Conservation (phyloP, 78 protist genomes). For the Chrysochromulina parva region DNA sequence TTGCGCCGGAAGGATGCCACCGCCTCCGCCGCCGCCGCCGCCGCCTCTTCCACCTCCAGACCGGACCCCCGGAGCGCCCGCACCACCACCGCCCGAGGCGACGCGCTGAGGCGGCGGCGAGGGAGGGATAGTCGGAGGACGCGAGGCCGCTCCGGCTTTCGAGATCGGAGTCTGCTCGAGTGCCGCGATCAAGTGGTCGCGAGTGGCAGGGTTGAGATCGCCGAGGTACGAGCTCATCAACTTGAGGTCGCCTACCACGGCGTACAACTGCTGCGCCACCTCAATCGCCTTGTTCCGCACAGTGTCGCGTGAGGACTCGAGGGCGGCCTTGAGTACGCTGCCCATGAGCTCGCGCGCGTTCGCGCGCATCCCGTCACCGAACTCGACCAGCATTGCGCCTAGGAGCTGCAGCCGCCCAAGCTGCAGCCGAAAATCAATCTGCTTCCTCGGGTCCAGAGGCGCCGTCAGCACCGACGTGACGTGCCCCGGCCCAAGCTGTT, state of each 20-base stretch:
- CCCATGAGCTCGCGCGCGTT: not conserved
- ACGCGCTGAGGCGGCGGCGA: no score
- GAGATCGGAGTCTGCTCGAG: not conserved
- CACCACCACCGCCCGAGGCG: not conserved
- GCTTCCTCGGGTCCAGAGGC: conserved; percentile 8
- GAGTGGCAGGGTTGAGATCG: not conserved
- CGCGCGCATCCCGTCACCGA: not conserved
- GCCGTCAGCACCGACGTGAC: not conserved
- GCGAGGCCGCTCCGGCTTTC: no score
- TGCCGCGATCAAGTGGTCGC: not conserved
- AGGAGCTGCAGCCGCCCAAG: no score
- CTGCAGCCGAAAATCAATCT: not conserved
- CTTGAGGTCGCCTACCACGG: not conserved
- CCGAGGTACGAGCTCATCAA: not conserved
- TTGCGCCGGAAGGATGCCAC: no score
- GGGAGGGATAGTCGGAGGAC: no score
- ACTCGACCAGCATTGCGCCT: no score
- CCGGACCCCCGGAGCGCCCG: not conserved
- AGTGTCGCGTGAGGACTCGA: not conserved
- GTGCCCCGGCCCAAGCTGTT: not conserved
- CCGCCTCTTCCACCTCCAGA: not conserved
- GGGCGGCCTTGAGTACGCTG: not conserved
- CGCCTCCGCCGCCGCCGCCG: not conserved
- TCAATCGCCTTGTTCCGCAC: not conserved
- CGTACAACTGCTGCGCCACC: not conserved